A percentile compares a stretch with the other conserved stretches of the same genome.
Evolutionary conservation across 208 protist genomes (phyloP).

Genomic region (Wallacemonas sp.): DNA sequence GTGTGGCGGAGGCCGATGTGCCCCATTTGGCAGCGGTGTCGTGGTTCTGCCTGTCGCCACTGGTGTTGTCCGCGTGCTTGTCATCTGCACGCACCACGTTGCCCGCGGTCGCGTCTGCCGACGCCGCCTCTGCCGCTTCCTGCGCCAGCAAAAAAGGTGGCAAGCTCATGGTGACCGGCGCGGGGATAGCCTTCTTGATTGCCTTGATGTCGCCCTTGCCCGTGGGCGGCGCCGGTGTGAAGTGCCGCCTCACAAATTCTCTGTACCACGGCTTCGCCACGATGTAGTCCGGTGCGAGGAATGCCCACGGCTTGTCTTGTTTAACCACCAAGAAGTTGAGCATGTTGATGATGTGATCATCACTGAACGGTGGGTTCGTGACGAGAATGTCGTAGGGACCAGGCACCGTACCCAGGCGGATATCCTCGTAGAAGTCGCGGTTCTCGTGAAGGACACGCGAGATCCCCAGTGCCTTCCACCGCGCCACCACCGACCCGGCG

Average conservation of each 20-base stretch:
- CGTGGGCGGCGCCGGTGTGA: constrained; percentile 17
- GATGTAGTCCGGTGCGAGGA: constrained; percentile 74
- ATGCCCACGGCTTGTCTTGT: constrained; percentile 53
- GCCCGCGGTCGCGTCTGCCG: not conserved
- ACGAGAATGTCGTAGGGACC: constrained; percentile 72
- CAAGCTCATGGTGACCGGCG: constrained; percentile 13
- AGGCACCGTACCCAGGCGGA: constrained; percentile 41
- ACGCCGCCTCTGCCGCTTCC: not conserved
- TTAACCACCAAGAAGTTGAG: constrained; percentile 34
- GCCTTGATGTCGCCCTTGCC: constrained; percentile 26
- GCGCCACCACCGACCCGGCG: constrained; percentile 44
- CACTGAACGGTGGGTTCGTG: constrained; percentile 80
- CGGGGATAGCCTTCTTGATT: not conserved
- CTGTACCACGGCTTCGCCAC: constrained; percentile 66
- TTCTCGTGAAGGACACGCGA: constrained; percentile 79
- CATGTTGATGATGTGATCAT: constrained; percentile 66
- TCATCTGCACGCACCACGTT: not conserved
- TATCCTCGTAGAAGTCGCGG: constrained; percentile 79
- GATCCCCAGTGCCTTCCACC: constrained; percentile 56
- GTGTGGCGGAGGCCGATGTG: not conserved
- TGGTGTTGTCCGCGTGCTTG: not conserved
- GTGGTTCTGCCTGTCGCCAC: not conserved
- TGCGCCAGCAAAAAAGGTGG: constrained; percentile 31
- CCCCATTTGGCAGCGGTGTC: not conserved
- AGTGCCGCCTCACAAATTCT: constrained; percentile 31